phyloP scores from a whole-genome alignment of 2,329 filamentous ascomycete species.

The Microsporum canis region DNA sequence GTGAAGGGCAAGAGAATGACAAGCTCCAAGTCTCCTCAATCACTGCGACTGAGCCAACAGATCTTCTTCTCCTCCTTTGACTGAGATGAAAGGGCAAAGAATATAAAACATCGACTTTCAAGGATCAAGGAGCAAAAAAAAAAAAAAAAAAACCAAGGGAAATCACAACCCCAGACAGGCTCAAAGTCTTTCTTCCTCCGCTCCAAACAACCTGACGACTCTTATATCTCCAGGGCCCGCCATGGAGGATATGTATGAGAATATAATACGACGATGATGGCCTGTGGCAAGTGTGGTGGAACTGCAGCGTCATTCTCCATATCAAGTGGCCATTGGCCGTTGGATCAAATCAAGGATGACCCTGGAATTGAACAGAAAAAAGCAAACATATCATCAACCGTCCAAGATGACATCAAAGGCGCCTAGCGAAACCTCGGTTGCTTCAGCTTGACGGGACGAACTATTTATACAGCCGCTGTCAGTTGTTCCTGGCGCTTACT shows the following conservation, averaged over 20 bases:
- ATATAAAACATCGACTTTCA: background rate
- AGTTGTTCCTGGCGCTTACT: background rate
- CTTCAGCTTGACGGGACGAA: background rate
- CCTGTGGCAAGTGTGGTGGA: constrained; percentile 28
- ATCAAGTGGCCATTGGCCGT: constrained; percentile 39
- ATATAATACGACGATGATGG: background rate
- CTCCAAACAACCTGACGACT: background rate
- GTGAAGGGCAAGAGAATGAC: background rate
- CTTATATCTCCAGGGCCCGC: background rate
- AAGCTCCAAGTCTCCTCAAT: background rate
- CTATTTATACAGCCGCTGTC: background rate
- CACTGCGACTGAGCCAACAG: background rate
- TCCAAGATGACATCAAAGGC: constrained; percentile 10
- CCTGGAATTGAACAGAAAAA: background rate
- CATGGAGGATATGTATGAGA: background rate
- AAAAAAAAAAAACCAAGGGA: background rate
- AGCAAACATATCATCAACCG: background rate
- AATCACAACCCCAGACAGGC: background rate
- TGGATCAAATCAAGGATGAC: background rate
- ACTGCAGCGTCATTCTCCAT: constrained; percentile 58
- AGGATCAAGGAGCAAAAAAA: background rate
- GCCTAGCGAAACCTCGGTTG: constrained; percentile 9
- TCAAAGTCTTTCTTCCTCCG: no score
- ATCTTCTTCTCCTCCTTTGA: background rate
- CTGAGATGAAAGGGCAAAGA: background rate